These are phyloP conservation scores for Kondoa subrosea DNA, from an alignment of 768 basidiomycete species.

Conservation along the genomic window DNA sequence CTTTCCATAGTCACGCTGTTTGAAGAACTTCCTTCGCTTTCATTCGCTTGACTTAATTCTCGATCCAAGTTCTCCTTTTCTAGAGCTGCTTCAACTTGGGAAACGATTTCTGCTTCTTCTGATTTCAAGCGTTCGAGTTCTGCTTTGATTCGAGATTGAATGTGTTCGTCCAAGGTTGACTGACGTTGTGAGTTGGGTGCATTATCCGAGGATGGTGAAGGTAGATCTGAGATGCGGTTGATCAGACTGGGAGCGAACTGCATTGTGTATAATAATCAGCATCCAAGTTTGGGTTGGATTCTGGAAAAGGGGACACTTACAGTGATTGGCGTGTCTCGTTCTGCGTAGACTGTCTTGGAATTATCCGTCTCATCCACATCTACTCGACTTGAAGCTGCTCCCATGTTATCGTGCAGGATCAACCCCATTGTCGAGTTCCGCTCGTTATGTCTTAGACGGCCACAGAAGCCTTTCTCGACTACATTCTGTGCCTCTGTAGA, in stretches of 20 bases:
- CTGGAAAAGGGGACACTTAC: conserved; percentile 8
- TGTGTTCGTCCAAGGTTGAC: conserved; percentile 52
- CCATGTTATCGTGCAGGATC: conserved; percentile 4
- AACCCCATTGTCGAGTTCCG: neutral
- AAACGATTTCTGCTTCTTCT: conserved; percentile 52
- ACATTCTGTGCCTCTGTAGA: neutral
- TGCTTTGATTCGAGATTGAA: conserved; percentile 52
- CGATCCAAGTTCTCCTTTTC: conserved; percentile 76
- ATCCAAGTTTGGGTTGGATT: neutral
- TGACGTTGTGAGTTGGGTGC: conserved; percentile 44
- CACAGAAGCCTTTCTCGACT: neutral
- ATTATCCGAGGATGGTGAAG: conserved; percentile 43
- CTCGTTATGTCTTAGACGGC: neutral
- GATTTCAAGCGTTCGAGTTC: conserved; percentile 50
- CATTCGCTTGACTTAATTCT: conserved; percentile 34
- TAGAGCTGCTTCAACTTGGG: conserved; percentile 57
- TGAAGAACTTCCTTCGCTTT: conserved; percentile 8
- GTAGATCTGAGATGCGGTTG: conserved; percentile 53
- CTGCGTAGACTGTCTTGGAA: conserved; percentile 18
- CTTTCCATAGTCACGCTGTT: conserved; percentile 11
- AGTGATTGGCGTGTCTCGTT: conserved; percentile 12
- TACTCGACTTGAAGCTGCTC: conserved; percentile 12
- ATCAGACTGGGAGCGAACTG: conserved; percentile 68
- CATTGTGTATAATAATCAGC: neutral
- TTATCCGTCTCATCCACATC: conserved; percentile 14